phyloP scores from a whole-genome alignment of 805 yeast genomes.

The Kodamaea neixiangensis region DNA sequence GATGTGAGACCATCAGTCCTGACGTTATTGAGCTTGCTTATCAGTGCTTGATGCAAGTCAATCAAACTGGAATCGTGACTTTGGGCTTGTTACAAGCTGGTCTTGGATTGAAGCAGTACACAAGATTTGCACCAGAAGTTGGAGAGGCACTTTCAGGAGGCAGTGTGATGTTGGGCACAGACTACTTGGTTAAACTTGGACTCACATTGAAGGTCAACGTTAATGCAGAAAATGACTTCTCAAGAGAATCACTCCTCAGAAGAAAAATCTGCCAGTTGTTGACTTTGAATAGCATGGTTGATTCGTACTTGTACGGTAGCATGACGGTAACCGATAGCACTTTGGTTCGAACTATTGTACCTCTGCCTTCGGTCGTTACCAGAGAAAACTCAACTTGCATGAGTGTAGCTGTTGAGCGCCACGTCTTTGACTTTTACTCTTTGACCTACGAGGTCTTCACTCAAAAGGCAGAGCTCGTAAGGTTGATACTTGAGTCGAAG shows the following conservation, averaged over 20 bases:
- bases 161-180: neutral
- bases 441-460: neutral
- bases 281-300: neutral
- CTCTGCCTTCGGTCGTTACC: neutral
- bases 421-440: neutral
- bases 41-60: neutral
- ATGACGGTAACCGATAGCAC: neutral
- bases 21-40: neutral
- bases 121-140: neutral
- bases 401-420: neutral
- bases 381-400: neutral
- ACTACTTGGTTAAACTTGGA: neutral
- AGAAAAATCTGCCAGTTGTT: neutral
- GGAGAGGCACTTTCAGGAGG: neutral
- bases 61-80: neutral
- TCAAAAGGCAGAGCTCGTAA: neutral
- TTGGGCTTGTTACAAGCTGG: neutral
- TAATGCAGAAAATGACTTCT: neutral
- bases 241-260: neutral
- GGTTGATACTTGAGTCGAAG: neutral
- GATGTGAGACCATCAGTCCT: neutral
- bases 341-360: neutral
- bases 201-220: neutral
- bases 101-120: neutral
- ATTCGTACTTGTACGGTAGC: neutral